These are phyloP conservation scores for Silene uniflora DNA, from an alignment of 148 eudicot species.

Conservation along the genomic window DNA sequence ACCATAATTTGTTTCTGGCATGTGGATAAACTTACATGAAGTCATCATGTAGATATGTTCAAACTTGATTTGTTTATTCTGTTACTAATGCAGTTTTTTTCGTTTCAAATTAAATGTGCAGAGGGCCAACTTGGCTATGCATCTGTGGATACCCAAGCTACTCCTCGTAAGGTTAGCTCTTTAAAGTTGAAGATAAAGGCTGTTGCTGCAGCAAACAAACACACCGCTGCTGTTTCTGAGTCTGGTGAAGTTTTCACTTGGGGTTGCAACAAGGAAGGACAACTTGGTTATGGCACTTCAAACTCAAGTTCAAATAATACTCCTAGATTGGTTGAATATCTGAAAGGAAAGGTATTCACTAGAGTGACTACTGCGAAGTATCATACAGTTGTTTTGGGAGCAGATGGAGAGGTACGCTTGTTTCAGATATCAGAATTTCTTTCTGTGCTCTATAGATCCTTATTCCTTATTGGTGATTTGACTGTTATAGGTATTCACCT, in stretches of 20 bases:
- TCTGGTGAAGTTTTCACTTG: conserved; percentile 91
- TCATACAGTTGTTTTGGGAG: conserved; percentile 85
- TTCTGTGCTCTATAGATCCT: not conserved
- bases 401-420: conserved; percentile 87
- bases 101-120: conserved; percentile 26
- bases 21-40: not conserved
- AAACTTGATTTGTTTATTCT: not conserved
- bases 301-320: conserved; percentile 89
- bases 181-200: conserved; percentile 75
- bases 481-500: conserved; percentile 75
- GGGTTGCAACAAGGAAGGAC: conserved; percentile 99
- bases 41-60: not conserved
- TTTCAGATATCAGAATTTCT: conserved; percentile 7
- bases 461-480: conserved; percentile 8
- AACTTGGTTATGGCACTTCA: conserved; percentile 99
- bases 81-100: not conserved
- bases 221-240: conserved; percentile 89
- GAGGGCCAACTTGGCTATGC: conserved; percentile 99
- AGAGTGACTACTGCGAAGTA: conserved; percentile 77
- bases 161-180: conserved; percentile 90
- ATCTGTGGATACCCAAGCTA: conserved; percentile 92
- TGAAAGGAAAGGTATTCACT: conserved; percentile 77
- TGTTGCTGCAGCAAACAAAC: conserved; percentile 97
- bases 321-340: conserved; percentile 80
- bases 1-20: not conserved